Evolutionary conservation across 495 filamentous ascomycete genomes (phyloP).

Genomic region (Parachaetomium inaequale): DNA sequence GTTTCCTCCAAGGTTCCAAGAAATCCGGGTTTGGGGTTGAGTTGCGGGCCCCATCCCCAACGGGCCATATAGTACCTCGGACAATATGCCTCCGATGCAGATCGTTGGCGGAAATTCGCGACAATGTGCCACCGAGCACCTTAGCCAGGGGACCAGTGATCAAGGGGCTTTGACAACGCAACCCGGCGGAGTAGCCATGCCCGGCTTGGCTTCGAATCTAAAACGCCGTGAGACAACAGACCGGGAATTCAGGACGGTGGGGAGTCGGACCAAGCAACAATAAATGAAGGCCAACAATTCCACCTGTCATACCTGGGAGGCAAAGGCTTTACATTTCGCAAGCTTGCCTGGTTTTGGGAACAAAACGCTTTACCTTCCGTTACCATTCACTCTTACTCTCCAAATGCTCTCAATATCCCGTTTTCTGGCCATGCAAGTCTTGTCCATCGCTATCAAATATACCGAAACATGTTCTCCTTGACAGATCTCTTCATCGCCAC

Average conservation of each 20-base stretch:
- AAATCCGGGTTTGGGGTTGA: neutral
- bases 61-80: neutral
- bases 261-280: neutral
- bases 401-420: no score
- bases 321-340: no score
- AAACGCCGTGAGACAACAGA: neutral
- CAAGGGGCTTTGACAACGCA: neutral
- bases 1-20: neutral
- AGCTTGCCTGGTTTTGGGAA: no score
- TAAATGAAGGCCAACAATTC: neutral
- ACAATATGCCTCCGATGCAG: neutral
- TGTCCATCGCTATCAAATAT: conserved; percentile 29
- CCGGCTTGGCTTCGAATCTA: conserved; percentile 6
- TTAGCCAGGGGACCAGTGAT: neutral
- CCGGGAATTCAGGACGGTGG: neutral
- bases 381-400: no score
- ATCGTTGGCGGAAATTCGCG: conserved; percentile 5
- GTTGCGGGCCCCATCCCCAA: neutral
- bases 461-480: conserved; percentile 70
- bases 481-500: conserved; percentile 75
- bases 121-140: neutral
- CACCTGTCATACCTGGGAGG: neutral
- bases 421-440: no score
- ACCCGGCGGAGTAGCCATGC: neutral
- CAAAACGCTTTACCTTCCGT: no score